These are phyloP conservation scores for Mallotus japonicus DNA, from an alignment of 441 rosid species.

Conservation along the genomic window DNA sequence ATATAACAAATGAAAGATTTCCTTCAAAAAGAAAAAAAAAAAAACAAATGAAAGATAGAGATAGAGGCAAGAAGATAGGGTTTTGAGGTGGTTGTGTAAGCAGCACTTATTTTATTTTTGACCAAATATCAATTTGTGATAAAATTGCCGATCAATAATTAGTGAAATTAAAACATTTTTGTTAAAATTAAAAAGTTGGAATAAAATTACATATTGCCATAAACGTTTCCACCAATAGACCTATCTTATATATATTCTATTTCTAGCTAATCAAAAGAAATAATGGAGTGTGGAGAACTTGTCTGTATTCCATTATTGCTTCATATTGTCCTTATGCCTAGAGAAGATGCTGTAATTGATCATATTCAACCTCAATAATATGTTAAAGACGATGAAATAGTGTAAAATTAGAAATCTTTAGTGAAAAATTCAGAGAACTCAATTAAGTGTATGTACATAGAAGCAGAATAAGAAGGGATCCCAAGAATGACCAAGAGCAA, in stretches of 20 bases:
- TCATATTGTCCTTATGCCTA: not conserved
- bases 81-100: too few species aligned
- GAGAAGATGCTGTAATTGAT: slow-evolving; percentile 6
- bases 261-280: not conserved
- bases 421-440: not conserved
- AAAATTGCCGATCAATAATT: too few species aligned
- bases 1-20: too few species aligned
- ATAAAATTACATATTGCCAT: too few species aligned
- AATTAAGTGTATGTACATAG: not conserved
- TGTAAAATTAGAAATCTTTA: not conserved
- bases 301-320: slow-evolving; percentile 19
- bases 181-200: too few species aligned
- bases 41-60: too few species aligned
- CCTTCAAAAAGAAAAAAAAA: too few species aligned
- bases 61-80: too few species aligned
- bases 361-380: not conserved
- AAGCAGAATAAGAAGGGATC: not conserved
- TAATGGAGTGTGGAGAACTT: slow-evolving; percentile 4
- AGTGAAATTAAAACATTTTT: too few species aligned
- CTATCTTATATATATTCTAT: not conserved
- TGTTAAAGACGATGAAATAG: not conserved
- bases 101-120: too few species aligned
- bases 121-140: too few species aligned
- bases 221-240: too few species aligned
- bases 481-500: not conserved